Percentiles rank a stretch among this genome's conserved stretches.
phyloP scores from a whole-genome alignment of 495 filamentous ascomycete species.

The Wilcoxina mikolae region DNA sequence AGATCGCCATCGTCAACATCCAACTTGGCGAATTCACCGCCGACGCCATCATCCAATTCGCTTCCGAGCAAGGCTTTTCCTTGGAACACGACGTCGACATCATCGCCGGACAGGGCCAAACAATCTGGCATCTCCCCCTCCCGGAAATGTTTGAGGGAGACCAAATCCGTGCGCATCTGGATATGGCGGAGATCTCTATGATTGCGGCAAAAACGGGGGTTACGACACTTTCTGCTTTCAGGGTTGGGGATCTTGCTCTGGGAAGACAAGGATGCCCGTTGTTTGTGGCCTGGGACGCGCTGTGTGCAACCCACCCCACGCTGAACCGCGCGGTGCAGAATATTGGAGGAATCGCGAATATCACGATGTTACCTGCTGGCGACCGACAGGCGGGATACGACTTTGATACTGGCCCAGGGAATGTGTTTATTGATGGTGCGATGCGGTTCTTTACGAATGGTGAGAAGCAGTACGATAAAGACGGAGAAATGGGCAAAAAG shows the following conservation, averaged over 20 bases:
- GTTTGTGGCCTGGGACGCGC: conserved; percentile 33
- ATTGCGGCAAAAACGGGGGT: conserved; percentile 32
- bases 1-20: conserved; percentile 32
- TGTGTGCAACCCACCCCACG: conserved; percentile 35
- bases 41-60: conserved; percentile 30
- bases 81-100: conserved; percentile 20
- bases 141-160: conserved; percentile 25
- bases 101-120: conserved; percentile 25
- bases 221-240: conserved; percentile 34
- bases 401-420: conserved; percentile 32
- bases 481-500: neutral
- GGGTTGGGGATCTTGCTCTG: conserved; percentile 33
- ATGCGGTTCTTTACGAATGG: conserved; percentile 14
- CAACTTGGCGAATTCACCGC: conserved; percentile 34
- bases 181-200: conserved; percentile 34
- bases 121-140: conserved; percentile 24
- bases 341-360: conserved; percentile 39
- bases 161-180: conserved; percentile 24
- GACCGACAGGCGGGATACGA: conserved; percentile 30
- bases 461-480: conserved; percentile 8
- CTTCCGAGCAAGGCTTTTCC: conserved; percentile 14
- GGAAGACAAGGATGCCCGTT: conserved; percentile 33
- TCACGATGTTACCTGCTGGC: conserved; percentile 38
- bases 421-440: conserved; percentile 32
- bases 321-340: conserved; percentile 35